These are phyloP conservation scores for Heterobasidion parviporum DNA, from an alignment of 1,284 basidiomycete genomes.

Conservation along the genomic window DNA sequence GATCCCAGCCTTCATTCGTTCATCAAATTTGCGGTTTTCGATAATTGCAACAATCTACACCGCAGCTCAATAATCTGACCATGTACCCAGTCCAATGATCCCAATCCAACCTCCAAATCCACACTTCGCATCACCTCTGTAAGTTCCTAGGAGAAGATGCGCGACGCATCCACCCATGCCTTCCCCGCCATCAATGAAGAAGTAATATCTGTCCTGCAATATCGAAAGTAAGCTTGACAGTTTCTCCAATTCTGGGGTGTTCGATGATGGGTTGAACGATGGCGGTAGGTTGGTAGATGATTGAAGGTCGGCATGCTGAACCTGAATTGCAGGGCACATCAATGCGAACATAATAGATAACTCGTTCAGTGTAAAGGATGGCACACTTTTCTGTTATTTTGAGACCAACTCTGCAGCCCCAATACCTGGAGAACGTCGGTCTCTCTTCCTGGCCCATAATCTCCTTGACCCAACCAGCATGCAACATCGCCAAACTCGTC, in stretches of 20 bases:
- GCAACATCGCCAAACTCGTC: constrained; percentile 48
- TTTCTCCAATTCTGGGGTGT: constrained; percentile 6
- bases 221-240: constrained; percentile 11
- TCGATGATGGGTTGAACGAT: constrained; percentile 7
- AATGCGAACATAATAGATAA: background rate
- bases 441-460: constrained; percentile 16
- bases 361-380: background rate
- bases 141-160: constrained; percentile 17
- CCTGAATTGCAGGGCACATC: constrained; percentile 3
- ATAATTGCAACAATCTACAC: too few relatives aligned
- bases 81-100: constrained; percentile 17
- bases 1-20: too few relatives aligned
- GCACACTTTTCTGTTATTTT: constrained; percentile 2
- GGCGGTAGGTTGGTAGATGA: constrained; percentile 11
- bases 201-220: constrained; percentile 12
- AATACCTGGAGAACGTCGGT: constrained; percentile 15
- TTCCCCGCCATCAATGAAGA: constrained; percentile 8
- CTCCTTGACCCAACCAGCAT: constrained; percentile 38
- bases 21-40: too few relatives aligned
- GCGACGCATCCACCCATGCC: constrained; percentile 5
- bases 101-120: constrained; percentile 14
- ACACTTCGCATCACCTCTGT: constrained; percentile 1
- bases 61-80: background rate
- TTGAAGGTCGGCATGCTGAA: constrained; percentile 8
- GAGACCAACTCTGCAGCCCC: constrained; percentile 8